Percentiles rank a stretch among this genome's conserved stretches.
Evolutionary conservation across 2,329 filamentous ascomycete species (phyloP).

Genomic region (Cadophora luteo-olivacea): DNA sequence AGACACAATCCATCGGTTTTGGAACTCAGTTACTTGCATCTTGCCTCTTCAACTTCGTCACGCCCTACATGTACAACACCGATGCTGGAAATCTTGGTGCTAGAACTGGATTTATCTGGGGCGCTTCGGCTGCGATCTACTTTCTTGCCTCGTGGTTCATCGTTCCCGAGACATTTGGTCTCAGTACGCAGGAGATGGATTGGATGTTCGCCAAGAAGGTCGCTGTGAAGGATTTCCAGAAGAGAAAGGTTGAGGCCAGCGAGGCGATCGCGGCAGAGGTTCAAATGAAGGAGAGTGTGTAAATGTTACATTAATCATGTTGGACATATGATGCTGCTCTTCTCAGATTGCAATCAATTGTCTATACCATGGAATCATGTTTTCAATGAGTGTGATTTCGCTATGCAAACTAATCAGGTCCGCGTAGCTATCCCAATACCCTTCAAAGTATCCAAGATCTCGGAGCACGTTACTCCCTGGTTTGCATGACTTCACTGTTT

Average conservation of each 20-base stretch:
- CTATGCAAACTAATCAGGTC: neutral
- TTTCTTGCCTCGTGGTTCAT: constrained; percentile 50
- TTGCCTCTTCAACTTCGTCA: constrained; percentile 44
- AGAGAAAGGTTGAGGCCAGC: neutral
- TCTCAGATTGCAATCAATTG: neutral
- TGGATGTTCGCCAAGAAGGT: constrained; percentile 29
- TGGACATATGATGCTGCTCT: neutral
- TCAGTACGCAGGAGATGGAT: constrained; percentile 56
- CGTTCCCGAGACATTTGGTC: constrained; percentile 60
- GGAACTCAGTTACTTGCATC: constrained; percentile 30
- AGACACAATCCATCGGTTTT: constrained; percentile 32
- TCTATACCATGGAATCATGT: neutral
- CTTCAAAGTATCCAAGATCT: neutral
- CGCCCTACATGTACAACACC: constrained; percentile 52
- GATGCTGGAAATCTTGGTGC: constrained; percentile 48
- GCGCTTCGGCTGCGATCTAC: constrained; percentile 47
- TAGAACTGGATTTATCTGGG: constrained; percentile 50
- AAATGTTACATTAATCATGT: neutral
- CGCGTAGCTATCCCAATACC: neutral
- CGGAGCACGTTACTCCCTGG: neutral
- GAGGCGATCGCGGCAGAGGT: constrained; percentile 1
- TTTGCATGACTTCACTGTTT: neutral
- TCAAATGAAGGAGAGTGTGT: constrained; percentile 5
- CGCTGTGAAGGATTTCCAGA: constrained; percentile 10
- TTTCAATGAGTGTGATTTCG: neutral